These are phyloP conservation scores for Effrenium voratum DNA, from an alignment of 73 alveolate species.

Conservation along the genomic window DNA sequence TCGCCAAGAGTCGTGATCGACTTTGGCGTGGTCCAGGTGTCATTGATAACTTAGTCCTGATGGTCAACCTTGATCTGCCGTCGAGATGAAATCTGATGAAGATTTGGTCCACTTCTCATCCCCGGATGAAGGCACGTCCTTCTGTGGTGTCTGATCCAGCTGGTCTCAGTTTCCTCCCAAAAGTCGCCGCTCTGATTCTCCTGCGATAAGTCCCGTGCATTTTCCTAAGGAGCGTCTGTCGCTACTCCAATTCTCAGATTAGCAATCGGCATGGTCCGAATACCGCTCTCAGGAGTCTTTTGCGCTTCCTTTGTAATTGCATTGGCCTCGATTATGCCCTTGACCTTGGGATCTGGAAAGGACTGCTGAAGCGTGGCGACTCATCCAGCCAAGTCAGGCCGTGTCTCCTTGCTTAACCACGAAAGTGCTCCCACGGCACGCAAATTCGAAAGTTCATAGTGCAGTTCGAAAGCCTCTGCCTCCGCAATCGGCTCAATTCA, in stretches of 20 bases:
- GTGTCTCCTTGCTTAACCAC: constrained; percentile 15
- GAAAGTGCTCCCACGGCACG: constrained; percentile 9
- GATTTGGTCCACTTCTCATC: background rate
- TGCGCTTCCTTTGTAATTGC: background rate
- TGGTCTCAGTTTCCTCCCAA: background rate
- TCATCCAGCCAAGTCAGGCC: background rate
- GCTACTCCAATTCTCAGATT: background rate
- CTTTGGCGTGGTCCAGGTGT: background rate
- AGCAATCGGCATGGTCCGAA: background rate
- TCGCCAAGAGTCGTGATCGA: background rate
- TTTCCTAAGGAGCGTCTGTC: constrained; percentile 25
- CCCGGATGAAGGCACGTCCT: background rate
- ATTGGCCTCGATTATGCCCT: background rate
- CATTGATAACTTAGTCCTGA: no score
- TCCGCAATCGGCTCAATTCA: background rate
- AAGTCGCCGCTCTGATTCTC: background rate
- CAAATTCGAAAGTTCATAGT: background rate
- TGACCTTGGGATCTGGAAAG: background rate
- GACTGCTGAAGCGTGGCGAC: constrained; percentile 18
- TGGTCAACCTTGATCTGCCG: no score
- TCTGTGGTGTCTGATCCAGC: constrained; percentile 22
- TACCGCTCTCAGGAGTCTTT: background rate
- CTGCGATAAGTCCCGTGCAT: background rate
- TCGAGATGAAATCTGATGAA: no score
- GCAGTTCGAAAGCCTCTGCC: background rate